Evolutionary conservation across 129 eudicot species (phyloP), one percentile per base, ranked within the genome.

Genomic region (Silybum marianum): DNA sequence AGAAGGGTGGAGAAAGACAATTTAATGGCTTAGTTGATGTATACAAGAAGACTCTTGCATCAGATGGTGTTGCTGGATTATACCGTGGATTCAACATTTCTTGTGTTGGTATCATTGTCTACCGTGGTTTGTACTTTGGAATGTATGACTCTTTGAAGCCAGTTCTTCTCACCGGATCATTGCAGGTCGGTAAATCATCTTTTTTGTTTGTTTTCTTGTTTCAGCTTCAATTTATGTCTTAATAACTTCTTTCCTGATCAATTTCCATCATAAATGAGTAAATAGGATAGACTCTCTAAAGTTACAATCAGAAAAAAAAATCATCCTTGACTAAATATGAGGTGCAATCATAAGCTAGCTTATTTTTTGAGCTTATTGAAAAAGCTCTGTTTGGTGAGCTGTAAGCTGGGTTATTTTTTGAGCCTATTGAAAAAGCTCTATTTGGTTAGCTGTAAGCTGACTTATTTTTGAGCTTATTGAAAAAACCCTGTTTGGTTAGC

Each of bases 121-220:
- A 88, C 39, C 89, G 89, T 36, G 92, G 92, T 22, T 85, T 88
- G 81, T 88, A 88, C 81, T 88, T 88, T 44, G 92, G 92, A 46
- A 80, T 88, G 92, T 88, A 88, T 30, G 92, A 88, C 67, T 88
- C 92, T 5, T 71, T 88, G 86, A 86, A 88, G 84, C 91, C 91
- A 0, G 85, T 88, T 69, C 67, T 88, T 74, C 78, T 88, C 21
- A 85, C 85, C 32, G 91, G 91, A 79, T 44, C 72, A 26, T 48
- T 88, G 78, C 85, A 88, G 91, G 91, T 88, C 69, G 75, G 87
- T 71, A 44, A n/a, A 36, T 12, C 36, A 44, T 54, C 0, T 72
- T 38, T 58, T 72, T 0, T 19, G 4, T 42, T 42, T 7, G 23
- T 58, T 58, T 58, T 18, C 9, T 54, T 54, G 9, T 4, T 54